Evolutionary conservation across 108 stramenopile species (phyloP), one percentile per base, ranked within the genome.

Genomic region (Mayamaea pseudoterrestris): DNA sequence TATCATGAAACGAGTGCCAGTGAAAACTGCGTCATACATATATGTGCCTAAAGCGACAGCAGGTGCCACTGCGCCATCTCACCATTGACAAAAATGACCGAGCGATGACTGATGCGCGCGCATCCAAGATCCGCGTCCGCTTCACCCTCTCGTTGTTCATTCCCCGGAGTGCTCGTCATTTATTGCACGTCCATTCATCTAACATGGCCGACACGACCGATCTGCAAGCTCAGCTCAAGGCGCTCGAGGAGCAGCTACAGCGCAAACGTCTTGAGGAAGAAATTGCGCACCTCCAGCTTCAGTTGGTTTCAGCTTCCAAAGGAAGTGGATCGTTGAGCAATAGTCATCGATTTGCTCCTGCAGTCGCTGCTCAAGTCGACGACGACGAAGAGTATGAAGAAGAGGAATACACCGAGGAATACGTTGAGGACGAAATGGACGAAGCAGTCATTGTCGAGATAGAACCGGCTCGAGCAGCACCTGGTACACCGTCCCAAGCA

Each of bases 331-430:
- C 17, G 37, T 25, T 21, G 17, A 2, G 50, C 35, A 16, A 36
- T 20, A 18, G 50, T 37, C n/a, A 30, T 30, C 18, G 35, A 32
- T 13, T n/a, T n/a, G n/a, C n/a, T n/a, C n/a, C n/a, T n/a, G n/a
- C n/a, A n/a, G n/a, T n/a, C n/a, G n/a, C n/a, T n/a, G n/a, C n/a
- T n/a, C 35, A 51, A 36, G 50, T 37, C 22, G 31, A 51, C 26
- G 26, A 39, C 20, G 50, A 51, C 35, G 36, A 51, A 6, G 50
- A 39, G 5, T 35, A 32, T 2, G 11, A 32, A 21, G 50, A 51
- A n/a, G 50, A 37, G 14, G 50, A 36, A 32, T 18, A 51, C n/a
- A 16, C 23, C 30, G n/a, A 30, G 2, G 50, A 51, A 23, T 20
- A 35, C 22, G 31, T 35, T 40, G 36, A 21, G 9, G 31, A 51